These are phyloP conservation scores for Cordyceps cicadae DNA, from an alignment of 2,329 filamentous ascomycete species.

Conservation along the genomic window DNA sequence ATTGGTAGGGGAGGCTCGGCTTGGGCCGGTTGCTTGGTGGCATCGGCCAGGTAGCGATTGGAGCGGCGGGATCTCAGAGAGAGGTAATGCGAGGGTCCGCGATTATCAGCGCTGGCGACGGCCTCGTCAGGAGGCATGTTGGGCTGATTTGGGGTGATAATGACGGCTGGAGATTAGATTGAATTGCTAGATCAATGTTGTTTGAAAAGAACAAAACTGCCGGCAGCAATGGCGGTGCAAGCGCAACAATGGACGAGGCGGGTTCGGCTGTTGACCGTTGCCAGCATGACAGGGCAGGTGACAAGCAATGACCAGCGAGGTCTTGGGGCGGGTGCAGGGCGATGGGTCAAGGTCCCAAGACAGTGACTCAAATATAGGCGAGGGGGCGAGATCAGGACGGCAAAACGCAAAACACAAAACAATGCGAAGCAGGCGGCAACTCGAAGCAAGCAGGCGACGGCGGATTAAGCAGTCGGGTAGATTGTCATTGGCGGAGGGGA, in stretches of 20 bases:
- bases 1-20: neutral
- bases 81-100: constrained; percentile 7
- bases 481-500: neutral
- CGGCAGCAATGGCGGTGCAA: neutral
- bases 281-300: constrained; percentile 8
- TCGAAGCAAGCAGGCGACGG: neutral
- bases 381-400: neutral
- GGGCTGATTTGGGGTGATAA: neutral
- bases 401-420: neutral
- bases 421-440: neutral
- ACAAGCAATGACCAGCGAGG: neutral
- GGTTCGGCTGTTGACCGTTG: constrained; percentile 4
- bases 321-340: neutral
- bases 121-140: constrained; percentile 9
- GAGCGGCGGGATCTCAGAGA: constrained; percentile 12
- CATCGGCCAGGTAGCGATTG: neutral
- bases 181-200: neutral
- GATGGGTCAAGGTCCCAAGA: constrained; percentile 4
- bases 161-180: neutral
- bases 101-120: neutral
- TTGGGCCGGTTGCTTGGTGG: constrained; percentile 1
- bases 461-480: neutral
- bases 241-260: constrained; percentile 1
- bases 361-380: constrained; percentile 11
- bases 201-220: neutral